Conservation (phyloP, 306 rosid species). For the Boehmeria nivea region DNA sequence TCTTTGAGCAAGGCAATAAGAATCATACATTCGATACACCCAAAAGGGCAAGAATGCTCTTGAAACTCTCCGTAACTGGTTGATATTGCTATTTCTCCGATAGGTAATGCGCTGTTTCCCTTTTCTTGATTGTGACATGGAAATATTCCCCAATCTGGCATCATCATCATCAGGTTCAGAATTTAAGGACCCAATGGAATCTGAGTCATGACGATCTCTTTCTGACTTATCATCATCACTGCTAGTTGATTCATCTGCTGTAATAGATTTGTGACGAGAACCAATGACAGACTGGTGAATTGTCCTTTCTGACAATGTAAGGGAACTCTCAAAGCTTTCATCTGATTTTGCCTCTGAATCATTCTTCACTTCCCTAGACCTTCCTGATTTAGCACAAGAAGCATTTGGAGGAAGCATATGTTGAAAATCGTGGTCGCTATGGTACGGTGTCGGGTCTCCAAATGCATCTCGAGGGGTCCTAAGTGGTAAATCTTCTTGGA, state of each 20-base stretch:
- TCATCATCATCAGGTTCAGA: neutral
- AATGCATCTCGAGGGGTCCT: constrained; percentile 72
- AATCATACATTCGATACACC: constrained; percentile 85
- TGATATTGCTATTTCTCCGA: neutral
- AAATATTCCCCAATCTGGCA: no score
- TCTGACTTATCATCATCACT: neutral
- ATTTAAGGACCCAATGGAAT: no score
- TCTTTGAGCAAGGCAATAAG: constrained; percentile 38
- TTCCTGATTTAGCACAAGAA: constrained; percentile 28
- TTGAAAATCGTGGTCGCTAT: constrained; percentile 10
- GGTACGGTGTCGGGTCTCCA: constrained; percentile 46
- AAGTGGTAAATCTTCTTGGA: constrained; percentile 73
- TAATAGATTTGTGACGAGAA: neutral
- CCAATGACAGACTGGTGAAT: neutral
- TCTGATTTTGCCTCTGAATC: constrained; percentile 62
- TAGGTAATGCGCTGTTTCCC: neutral
- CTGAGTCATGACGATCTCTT: no score
- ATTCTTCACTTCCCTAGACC: constrained; percentile 35
- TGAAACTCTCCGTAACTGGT: neutral
- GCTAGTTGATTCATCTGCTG: neutral
- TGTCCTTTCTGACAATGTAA: constrained; percentile 11
- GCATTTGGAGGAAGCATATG: constrained; percentile 19
- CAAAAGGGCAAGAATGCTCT: constrained; percentile 28
- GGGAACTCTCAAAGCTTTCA: constrained; percentile 64
- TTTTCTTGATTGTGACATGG: neutral